phyloP scores from a whole-genome alignment of 2,329 filamentous ascomycete species.

The Zopfia rhizophila region DNA sequence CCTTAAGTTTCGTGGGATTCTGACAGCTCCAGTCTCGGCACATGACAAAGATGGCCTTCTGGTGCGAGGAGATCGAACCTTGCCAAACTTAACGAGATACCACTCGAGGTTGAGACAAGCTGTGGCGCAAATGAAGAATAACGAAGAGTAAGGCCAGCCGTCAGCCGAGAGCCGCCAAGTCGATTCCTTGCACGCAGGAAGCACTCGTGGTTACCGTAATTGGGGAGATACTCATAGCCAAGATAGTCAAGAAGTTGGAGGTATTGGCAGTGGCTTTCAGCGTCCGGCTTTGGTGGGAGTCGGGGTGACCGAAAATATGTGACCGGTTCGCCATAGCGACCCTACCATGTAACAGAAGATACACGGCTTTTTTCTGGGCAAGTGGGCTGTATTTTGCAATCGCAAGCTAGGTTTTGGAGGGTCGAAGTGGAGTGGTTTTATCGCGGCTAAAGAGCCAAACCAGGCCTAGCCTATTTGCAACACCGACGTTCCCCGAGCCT shows the following conservation, averaged over 20 bases:
- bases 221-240: conserved; percentile 38
- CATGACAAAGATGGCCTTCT: too few relatives aligned
- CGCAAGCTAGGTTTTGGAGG: too few relatives aligned
- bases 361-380: too few relatives aligned
- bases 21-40: too few relatives aligned
- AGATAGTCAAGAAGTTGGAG: conserved; percentile 40
- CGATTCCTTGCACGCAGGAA: conserved; percentile 20
- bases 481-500: too few relatives aligned
- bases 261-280: too few relatives aligned
- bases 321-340: conserved; percentile 6
- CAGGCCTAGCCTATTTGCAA: too few relatives aligned
- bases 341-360: conserved; percentile 7
- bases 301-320: conserved; percentile 34
- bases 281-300: conserved; percentile 21
- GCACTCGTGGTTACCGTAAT: conserved; percentile 25
- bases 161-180: conserved; percentile 44
- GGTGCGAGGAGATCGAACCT: too few relatives aligned
- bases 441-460: too few relatives aligned
- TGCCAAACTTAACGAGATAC: conserved; percentile 4
- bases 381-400: too few relatives aligned
- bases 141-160: conserved; percentile 35
- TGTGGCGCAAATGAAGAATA: conserved; percentile 30
- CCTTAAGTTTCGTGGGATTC: too few relatives aligned
- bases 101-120: conserved; percentile 33
- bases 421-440: too few relatives aligned